Conservation (phyloP, 805 yeast species). For the Nakazawaea holstii region DNA sequence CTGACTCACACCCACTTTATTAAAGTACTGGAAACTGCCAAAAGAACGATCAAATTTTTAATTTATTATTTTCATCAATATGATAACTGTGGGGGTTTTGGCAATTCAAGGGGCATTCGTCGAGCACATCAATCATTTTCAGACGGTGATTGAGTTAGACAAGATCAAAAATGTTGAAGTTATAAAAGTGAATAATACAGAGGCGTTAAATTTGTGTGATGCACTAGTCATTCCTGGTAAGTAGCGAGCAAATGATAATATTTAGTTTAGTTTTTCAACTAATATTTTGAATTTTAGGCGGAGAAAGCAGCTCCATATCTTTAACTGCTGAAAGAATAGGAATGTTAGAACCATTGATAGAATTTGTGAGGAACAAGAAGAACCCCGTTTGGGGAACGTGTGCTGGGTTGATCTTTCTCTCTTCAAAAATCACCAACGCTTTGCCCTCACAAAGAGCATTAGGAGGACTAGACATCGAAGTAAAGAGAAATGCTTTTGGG, state of each 20-base stretch:
- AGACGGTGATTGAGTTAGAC: conserved; percentile 28
- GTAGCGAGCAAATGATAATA: neutral
- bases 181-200: conserved; percentile 45
- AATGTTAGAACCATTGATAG: conserved; percentile 46
- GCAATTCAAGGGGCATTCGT: conserved; percentile 77
- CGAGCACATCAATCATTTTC: conserved; percentile 56
- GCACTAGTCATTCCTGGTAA: conserved; percentile 63
- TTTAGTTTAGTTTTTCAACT: neutral
- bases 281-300: conserved; percentile 27
- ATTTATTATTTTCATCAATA: neutral
- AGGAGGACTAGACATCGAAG: conserved; percentile 61
- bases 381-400: conserved; percentile 82
- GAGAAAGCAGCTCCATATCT: conserved; percentile 68
- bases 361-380: conserved; percentile 39
- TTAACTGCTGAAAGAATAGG: conserved; percentile 63
- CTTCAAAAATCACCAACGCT: conserved; percentile 48
- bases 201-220: conserved; percentile 44
- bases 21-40: too few species aligned
- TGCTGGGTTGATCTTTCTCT: conserved; percentile 71
- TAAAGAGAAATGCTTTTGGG: conserved; percentile 73
- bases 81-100: conserved; percentile 53
- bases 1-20: neutral
- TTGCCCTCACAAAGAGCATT: conserved; percentile 48
- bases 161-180: conserved; percentile 25
- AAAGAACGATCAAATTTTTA: too few species aligned